A percentile compares a stretch with the other conserved stretches of the same genome.
These are phyloP conservation scores for Fomitopsis pulvina DNA, from an alignment of 768 basidiomycete genomes.

Conservation along the genomic window DNA sequence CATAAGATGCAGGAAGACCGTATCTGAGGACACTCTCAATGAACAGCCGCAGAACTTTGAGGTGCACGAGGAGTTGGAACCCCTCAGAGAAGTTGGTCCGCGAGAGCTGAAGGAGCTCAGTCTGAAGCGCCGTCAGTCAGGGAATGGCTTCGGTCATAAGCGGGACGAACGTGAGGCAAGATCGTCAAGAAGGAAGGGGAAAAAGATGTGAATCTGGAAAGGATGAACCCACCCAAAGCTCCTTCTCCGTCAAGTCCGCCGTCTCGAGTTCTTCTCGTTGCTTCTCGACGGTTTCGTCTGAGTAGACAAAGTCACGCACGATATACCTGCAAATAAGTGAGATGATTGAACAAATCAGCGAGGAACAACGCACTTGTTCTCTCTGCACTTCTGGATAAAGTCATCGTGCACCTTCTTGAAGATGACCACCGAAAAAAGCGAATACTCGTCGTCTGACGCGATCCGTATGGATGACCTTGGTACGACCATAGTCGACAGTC, in stretches of 20 bases:
- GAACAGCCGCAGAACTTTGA: slow-evolving; percentile 87
- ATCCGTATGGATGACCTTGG: slow-evolving; percentile 79
- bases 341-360: background rate
- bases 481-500: slow-evolving; percentile 83
- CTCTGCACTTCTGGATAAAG: slow-evolving; percentile 89
- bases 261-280: slow-evolving; percentile 75
- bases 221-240: slow-evolving; percentile 79
- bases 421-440: slow-evolving; percentile 76
- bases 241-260: slow-evolving; percentile 86
- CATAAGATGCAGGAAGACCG: slow-evolving; percentile 89
- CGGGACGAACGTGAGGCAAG: background rate
- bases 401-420: slow-evolving; percentile 91
- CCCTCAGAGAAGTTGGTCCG: slow-evolving; percentile 97
- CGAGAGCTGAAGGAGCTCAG: slow-evolving; percentile 83
- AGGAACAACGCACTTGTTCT: slow-evolving; percentile 73
- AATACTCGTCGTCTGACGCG: slow-evolving; percentile 83
- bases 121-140: no score
- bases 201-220: background rate
- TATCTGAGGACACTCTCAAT: slow-evolving; percentile 95
- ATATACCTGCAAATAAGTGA: slow-evolving; percentile 59
- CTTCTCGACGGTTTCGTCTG: slow-evolving; percentile 73
- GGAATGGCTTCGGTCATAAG: no score
- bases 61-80: slow-evolving; percentile 87
- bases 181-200: background rate
- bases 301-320: slow-evolving; percentile 89